These are phyloP conservation scores for Phytophthora aleatoria DNA, from an alignment of 352 stramenopile genomes.

Conservation along the genomic window DNA sequence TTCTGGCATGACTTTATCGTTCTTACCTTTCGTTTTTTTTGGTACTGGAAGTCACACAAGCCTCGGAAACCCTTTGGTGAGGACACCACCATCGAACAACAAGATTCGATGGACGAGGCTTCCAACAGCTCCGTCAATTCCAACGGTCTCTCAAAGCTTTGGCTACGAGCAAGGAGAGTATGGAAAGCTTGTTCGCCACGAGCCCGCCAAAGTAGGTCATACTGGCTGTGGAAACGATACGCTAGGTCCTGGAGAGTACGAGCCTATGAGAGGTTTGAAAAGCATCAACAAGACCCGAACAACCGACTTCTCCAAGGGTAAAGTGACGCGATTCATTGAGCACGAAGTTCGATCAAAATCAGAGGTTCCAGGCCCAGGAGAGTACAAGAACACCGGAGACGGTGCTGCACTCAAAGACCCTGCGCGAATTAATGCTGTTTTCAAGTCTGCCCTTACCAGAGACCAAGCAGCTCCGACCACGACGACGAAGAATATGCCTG, in stretches of 20 bases:
- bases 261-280: conserved; percentile 68
- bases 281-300: conserved; percentile 64
- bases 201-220: conserved; percentile 60
- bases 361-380: conserved; percentile 60
- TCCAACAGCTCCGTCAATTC: conserved; percentile 76
- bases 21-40: neutral
- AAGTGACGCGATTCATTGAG: conserved; percentile 67
- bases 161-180: conserved; percentile 77
- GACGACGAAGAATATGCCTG: conserved; percentile 52
- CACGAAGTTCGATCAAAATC: conserved; percentile 62
- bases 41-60: conserved; percentile 23
- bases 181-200: conserved; percentile 72
- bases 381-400: conserved; percentile 50
- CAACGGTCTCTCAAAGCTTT: conserved; percentile 73
- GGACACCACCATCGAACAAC: conserved; percentile 38
- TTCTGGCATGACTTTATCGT: neutral
- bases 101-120: conserved; percentile 75
- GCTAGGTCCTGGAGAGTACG: conserved; percentile 72
- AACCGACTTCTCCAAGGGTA: conserved; percentile 80
- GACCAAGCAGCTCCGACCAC: conserved; percentile 45
- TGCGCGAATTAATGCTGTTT: conserved; percentile 61
- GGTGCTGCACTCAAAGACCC: conserved; percentile 43
- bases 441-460: conserved; percentile 68
- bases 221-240: conserved; percentile 63
- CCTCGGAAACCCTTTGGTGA: conserved; percentile 34